Conservation (phyloP, 148 eudicot genomes). For the Persicaria maculosa region DNA sequence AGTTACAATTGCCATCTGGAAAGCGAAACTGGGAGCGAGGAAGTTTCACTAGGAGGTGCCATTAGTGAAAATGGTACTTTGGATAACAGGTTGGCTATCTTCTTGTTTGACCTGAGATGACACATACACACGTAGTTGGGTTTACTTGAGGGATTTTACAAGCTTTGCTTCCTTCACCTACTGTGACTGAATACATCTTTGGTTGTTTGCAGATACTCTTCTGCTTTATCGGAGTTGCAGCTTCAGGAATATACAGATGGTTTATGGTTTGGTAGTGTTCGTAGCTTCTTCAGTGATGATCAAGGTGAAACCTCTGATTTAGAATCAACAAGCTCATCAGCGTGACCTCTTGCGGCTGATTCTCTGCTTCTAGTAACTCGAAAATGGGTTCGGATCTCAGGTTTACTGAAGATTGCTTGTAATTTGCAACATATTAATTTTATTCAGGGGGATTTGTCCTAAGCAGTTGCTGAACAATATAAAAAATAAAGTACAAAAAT, state of each 20-base stretch:
- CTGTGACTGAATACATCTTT: background rate
- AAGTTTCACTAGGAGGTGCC: background rate
- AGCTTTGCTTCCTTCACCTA: too few relatives aligned
- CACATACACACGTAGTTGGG: too few relatives aligned
- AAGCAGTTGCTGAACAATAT: too few relatives aligned
- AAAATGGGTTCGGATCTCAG: too few relatives aligned
- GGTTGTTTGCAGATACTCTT: background rate
- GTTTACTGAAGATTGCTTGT: too few relatives aligned
- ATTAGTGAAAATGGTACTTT: background rate
- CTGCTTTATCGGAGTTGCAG: background rate
- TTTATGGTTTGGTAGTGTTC: conserved; percentile 2
- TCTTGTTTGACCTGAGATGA: background rate
- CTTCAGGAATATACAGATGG: background rate
- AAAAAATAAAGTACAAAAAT: too few relatives aligned
- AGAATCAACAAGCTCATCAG: background rate
- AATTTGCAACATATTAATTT: too few relatives aligned
- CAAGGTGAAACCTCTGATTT: background rate
- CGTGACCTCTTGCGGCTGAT: too few relatives aligned
- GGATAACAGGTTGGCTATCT: background rate
- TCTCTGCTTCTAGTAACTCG: too few relatives aligned
- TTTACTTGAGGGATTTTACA: too few relatives aligned
- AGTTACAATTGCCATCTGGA: background rate
- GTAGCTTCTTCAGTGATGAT: conserved; percentile 1
- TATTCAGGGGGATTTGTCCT: too few relatives aligned
- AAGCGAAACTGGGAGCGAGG: background rate